These are phyloP conservation scores for Histomonas meleagridis DNA, from an alignment of 208 protist genomes.

Conservation along the genomic window DNA sequence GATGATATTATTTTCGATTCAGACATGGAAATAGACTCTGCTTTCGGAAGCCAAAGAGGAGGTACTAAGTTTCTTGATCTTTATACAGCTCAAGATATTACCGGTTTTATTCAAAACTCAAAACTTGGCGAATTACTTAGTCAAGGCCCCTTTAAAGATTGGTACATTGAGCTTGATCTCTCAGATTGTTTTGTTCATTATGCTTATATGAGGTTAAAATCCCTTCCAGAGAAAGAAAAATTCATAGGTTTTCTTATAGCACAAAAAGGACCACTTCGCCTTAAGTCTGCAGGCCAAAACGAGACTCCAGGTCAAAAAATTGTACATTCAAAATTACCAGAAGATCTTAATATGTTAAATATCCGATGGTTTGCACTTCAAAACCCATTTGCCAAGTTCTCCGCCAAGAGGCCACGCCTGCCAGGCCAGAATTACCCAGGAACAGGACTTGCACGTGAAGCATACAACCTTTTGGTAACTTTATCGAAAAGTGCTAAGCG, in stretches of 20 bases:
- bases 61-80: neutral
- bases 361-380: neutral
- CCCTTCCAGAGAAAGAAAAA: neutral
- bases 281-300: neutral
- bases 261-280: neutral
- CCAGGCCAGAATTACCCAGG: neutral
- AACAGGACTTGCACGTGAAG: neutral
- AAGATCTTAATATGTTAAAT: neutral
- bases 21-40: neutral
- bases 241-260: neutral
- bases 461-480: neutral
- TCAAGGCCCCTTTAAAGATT: too few relatives aligned
- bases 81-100: neutral
- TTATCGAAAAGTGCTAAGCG: neutral
- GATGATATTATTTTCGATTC: neutral
- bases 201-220: neutral
- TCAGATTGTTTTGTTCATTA: neutral
- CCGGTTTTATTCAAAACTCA: neutral
- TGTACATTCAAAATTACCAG: neutral
- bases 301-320: neutral
- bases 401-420: neutral
- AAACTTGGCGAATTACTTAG: neutral
- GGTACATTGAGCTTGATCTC: slow-evolving; percentile 6
- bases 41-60: neutral
- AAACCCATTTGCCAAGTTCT: neutral